Evolutionary conservation across 2,329 filamentous ascomycete species (phyloP).

Genomic region (Pseudogymnoascus verrucosus): DNA sequence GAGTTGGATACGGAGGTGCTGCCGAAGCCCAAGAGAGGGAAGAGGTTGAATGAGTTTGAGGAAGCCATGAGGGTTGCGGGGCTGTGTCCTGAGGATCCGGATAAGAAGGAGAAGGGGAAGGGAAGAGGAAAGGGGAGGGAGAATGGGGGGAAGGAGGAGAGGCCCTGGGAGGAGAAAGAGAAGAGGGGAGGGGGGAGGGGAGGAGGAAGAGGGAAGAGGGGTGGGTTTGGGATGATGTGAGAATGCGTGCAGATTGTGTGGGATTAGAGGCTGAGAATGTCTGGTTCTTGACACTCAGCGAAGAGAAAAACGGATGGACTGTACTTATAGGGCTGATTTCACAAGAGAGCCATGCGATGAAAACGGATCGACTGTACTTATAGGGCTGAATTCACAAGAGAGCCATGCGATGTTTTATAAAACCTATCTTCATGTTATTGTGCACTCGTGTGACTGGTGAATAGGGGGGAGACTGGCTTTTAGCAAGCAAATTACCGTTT

Average conservation of each 20-base stretch:
- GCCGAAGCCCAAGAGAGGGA: not conserved
- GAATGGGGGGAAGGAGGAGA: not conserved
- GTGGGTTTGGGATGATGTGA: not conserved
- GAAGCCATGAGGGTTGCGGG: not conserved
- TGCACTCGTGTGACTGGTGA: not conserved
- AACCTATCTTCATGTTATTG: not conserved
- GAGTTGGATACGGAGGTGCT: not conserved
- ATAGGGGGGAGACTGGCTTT: not conserved
- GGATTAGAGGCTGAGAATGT: not conserved
- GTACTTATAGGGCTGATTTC: not conserved
- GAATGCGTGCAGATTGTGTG: not conserved
- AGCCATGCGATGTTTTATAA: not conserved
- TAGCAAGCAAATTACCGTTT: not conserved
- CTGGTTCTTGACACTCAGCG: not conserved
- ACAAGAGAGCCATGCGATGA: not conserved
- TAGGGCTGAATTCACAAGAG: not conserved
- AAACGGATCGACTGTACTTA: not conserved
- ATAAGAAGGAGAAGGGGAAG: not conserved
- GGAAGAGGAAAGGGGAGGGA: not conserved
- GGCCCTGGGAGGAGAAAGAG: not conserved
- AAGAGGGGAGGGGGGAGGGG: not conserved
- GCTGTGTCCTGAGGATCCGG: not conserved
- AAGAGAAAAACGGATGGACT: not conserved
- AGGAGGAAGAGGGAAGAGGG: not conserved
- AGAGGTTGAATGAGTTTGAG: not conserved